These are phyloP conservation scores for Parachlorella kessleri DNA, from an alignment of 139 green algal species.

Conservation along the genomic window DNA sequence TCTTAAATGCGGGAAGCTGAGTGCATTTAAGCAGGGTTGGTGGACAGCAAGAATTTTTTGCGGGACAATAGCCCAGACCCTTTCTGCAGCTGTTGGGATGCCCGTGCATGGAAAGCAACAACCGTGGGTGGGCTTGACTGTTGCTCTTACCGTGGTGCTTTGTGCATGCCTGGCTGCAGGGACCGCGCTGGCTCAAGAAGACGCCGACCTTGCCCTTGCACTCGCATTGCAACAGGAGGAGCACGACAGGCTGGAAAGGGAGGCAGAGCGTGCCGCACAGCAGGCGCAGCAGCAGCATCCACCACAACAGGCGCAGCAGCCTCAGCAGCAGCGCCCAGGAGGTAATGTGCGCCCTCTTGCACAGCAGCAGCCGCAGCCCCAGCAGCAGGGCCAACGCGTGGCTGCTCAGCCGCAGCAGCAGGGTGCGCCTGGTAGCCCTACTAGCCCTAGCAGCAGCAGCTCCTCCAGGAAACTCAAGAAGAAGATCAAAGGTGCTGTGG, in stretches of 20 bases:
- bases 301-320: slow-evolving; percentile 11
- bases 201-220: slow-evolving; percentile 84
- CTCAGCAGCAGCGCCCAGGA: neutral
- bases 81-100: no score
- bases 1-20: no score
- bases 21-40: no score
- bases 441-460: no score
- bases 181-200: slow-evolving; percentile 18
- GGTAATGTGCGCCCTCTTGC: neutral
- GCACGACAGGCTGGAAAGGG: slow-evolving; percentile 22
- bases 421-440: no score
- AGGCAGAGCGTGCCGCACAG: slow-evolving; percentile 7
- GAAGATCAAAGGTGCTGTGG: slow-evolving; percentile 27
- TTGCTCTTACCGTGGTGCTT: no score
- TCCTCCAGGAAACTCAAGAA: no score
- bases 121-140: no score
- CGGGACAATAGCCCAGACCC: no score
- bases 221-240: slow-evolving; percentile 84
- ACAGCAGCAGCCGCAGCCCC: neutral
- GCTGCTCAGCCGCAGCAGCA: no score
- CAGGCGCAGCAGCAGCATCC: slow-evolving; percentile 9
- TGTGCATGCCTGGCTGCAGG: slow-evolving; percentile 10
- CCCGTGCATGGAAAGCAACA: no score
- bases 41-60: no score
- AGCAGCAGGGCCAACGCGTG: slow-evolving; percentile 1